Base-by-base conservation (phyloP, 805 yeast genomes). In the Vanderwaltozyma yarrowii region DNA sequence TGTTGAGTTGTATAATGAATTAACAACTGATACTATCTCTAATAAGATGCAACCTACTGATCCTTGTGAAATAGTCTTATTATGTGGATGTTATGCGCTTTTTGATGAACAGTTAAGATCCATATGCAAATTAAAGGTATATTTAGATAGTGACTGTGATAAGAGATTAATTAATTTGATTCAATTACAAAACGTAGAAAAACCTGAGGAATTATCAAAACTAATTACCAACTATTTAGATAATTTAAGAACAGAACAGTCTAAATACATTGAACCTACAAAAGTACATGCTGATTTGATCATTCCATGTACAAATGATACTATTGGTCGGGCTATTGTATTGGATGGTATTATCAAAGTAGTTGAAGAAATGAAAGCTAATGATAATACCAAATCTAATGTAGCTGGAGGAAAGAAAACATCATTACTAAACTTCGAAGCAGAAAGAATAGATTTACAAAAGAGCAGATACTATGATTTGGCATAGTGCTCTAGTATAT, bases 141-240 rank as follows among this genome's bases (percentile, higher is more conserved):
- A 80, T 49, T 68, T 88, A 13, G 92, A 84, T 46, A 73, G 86
- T 44, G 96, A 88, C 58, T 76, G 89, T 1, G 97, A 88, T 57
- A 76, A 81, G 5, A 63, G 96, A 38, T 63, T 88, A 30, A 78
- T 85, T n/a, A 71, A 94, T 45, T 76, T 92, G 81, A 79, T 84
- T 33, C 63, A 42, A 10, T 38, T 46, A 11, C 36, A 39, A 16
- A 36, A 42, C 1, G 45, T 46, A 4, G 37, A 38, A 2, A 42
- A 28, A 7, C 34, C 51, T 3, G 42, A 45, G 11, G 46, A 45
- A 26, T 37, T 58, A 37, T 45, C 54, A 5, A 39, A 13, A 11
- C 28, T 55, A 25, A 41, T 58, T 10, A 35, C 47, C 4, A 56
- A 58, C 31, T 57, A 58, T 34, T 40, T 57, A 54, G 52, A 51